phyloP scores from a whole-genome alignment of 2,329 filamentous ascomycete genomes.

The Chrysoporthe cubensis region DNA sequence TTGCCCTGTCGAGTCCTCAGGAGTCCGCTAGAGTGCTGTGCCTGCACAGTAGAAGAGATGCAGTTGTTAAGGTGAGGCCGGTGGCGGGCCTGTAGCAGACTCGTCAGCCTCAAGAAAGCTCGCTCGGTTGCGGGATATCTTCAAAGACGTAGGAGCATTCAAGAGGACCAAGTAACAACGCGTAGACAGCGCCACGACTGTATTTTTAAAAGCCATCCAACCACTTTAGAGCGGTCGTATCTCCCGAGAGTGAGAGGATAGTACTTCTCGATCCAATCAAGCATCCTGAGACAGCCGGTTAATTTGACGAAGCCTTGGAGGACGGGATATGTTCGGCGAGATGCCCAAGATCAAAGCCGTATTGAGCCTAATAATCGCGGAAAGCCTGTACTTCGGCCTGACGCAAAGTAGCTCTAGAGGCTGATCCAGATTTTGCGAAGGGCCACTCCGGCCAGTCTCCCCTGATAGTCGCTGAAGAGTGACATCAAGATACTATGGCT shows the following conservation, averaged over 20 bases:
- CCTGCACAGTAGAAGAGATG: background rate
- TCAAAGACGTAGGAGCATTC: background rate
- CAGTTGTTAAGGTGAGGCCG: background rate
- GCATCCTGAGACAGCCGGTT: background rate
- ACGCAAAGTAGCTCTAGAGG: background rate
- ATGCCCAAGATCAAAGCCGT: background rate
- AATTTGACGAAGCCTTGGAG: background rate
- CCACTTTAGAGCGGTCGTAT: background rate
- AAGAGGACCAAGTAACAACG: background rate
- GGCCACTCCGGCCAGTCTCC: background rate
- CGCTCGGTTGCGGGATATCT: background rate
- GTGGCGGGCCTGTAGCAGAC: background rate
- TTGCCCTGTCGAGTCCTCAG: no score
- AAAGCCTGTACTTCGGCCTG: background rate
- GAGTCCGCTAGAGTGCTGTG: no score
- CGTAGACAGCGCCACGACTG: background rate
- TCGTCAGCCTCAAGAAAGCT: background rate
- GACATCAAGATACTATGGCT: background rate
- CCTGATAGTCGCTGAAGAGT: background rate
- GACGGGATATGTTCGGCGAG: background rate
- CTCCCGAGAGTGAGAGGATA: background rate
- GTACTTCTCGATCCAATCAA: background rate
- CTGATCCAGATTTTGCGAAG: no score
- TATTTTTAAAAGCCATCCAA: background rate
- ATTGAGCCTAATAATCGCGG: background rate